Evolutionary conservation across 2,329 filamentous ascomycete species (phyloP), one percentile per base, ranked within the genome.

Genomic region (Ramichloridium luteum): DNA sequence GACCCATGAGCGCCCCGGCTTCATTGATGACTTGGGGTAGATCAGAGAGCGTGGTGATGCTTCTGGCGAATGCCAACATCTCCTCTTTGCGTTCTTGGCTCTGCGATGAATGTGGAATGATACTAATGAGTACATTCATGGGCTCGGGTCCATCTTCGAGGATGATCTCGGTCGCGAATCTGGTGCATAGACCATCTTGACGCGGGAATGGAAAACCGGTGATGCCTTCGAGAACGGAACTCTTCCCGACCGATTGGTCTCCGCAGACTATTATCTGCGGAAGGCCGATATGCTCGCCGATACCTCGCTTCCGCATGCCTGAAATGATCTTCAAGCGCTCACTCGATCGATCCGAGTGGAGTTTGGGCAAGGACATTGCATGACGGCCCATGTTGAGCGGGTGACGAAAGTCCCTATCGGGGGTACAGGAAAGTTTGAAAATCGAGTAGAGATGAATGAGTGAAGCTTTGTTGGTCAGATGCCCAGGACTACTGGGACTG

Each of bases 201-300:
- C 64, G 55, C 0, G 71, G 68, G 28, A 79, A 77, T 0, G 63
- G 62, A 2, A 80, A 66, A 6, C 67, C 63, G 0, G 72, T 71
- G 28, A 80, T 70, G 0, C 74, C 74, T 40, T 78, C 70, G 0
- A 79, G 61, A 0, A 77, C 70, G 0, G 71, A 77, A n/a, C 67
- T 73, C 46, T 79, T 79, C 2, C 73, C 74, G 1, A 67, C 65
- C 0, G 67, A 73, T 34, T 74, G 70, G 32, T 74, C 67, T 4
- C 74, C 72, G 16, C 69, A 68, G 4, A 76, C 71, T 3, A 76
- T 43, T 16, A 54, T 34, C 29, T 51, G 46, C 10, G 59, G 54
- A 0, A 60, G 44, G 20, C n/a, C 20, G 20, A 23, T 23, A 23
- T n/a, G 8, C 8, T 23, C n/a, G 20, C n/a, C 20, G 20, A 23